Percentiles rank a stretch among this genome's conserved stretches.
phyloP scores from a whole-genome alignment of 768 basidiomycete species.

The Leccinum pellstonianum region DNA sequence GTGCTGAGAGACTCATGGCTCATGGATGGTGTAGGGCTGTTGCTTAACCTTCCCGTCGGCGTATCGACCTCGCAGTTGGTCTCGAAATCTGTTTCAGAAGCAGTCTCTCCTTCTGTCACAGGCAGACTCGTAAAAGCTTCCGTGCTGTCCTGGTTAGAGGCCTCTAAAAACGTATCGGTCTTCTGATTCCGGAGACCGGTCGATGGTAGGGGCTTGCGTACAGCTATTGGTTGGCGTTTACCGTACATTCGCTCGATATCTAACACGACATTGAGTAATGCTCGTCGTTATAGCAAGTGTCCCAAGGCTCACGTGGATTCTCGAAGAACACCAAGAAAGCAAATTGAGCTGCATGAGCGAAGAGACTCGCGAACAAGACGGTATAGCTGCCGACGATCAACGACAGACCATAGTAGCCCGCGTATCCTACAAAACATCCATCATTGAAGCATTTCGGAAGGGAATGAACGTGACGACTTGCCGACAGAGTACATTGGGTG shows the following conservation, averaged over 20 bases:
- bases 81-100: slow-evolving; percentile 63
- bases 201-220: slow-evolving; percentile 63
- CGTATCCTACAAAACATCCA: slow-evolving; percentile 86
- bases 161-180: slow-evolving; percentile 2
- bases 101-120: slow-evolving; percentile 69
- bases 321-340: slow-evolving; percentile 95
- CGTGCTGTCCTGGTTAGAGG: slow-evolving; percentile 22
- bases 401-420: slow-evolving; percentile 96
- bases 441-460: not conserved
- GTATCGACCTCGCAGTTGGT: slow-evolving; percentile 57
- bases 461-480: slow-evolving; percentile 21
- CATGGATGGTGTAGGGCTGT: not conserved
- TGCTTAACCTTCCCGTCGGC: slow-evolving; percentile 9
- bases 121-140: slow-evolving; percentile 46
- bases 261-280: slow-evolving; percentile 29
- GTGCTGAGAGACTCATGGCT: slow-evolving; percentile 10
- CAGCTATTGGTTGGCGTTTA: slow-evolving; percentile 84
- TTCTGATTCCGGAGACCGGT: slow-evolving; percentile 17
- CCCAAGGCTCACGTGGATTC: slow-evolving; percentile 78
- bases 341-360: slow-evolving; percentile 94
- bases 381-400: slow-evolving; percentile 86
- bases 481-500: slow-evolving; percentile 97
- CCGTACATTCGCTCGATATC: slow-evolving; percentile 96
- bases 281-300: not conserved
- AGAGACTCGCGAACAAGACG: slow-evolving; percentile 91